These are phyloP conservation scores for Saposhnikovia divaricata DNA, from an alignment of 129 eudicot genomes.

Conservation along the genomic window DNA sequence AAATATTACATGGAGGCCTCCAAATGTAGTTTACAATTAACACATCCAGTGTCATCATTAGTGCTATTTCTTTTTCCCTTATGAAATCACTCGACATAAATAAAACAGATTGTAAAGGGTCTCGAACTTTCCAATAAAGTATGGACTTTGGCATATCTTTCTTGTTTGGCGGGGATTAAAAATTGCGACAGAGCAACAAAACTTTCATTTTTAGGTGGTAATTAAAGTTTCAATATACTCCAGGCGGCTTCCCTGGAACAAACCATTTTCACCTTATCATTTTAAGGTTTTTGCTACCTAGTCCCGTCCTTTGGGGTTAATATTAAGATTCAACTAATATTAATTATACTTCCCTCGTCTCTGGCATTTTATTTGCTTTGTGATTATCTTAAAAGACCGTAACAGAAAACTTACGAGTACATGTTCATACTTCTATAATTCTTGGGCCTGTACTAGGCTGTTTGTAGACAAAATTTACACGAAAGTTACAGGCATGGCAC, in stretches of 20 bases:
- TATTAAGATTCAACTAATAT: not conserved
- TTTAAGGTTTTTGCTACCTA: too few species aligned
- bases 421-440: not conserved
- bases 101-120: not conserved
- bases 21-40: too few species aligned
- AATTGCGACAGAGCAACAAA: too few species aligned
- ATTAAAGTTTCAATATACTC: too few species aligned
- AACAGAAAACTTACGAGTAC: not conserved
- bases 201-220: too few species aligned
- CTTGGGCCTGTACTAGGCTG: not conserved
- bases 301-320: not conserved
- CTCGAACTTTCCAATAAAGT: not conserved
- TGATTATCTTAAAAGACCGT: not conserved
- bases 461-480: not conserved
- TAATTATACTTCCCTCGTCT: not conserved
- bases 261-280: too few species aligned
- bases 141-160: too few species aligned
- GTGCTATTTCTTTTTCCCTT: not conserved
- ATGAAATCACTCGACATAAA: not conserved
- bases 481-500: not conserved
- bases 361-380: not conserved
- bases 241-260: too few species aligned
- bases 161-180: too few species aligned
- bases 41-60: not conserved
- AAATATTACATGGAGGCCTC: not conserved